Conservation (phyloP, 441 rosid genomes). For the Euphorbia schlechtendalii region DNA sequence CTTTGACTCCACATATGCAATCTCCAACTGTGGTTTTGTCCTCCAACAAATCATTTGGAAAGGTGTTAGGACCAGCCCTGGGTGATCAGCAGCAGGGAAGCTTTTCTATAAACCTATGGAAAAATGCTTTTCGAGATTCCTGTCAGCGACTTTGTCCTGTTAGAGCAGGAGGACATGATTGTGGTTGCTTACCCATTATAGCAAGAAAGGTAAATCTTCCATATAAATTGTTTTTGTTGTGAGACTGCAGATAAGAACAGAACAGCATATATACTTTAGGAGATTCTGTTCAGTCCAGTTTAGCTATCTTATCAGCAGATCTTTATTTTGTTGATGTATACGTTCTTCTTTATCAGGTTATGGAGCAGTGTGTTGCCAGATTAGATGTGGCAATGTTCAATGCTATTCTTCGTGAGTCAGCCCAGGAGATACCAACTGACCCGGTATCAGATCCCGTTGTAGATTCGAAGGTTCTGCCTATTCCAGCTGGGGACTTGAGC, state of each 20-base stretch:
- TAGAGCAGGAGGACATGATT: constrained; percentile 72
- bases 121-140: constrained; percentile 66
- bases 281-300: neutral
- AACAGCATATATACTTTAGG: constrained; percentile 4
- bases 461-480: constrained; percentile 71
- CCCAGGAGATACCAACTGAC: constrained; percentile 79
- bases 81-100: constrained; percentile 65
- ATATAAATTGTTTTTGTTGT: neutral
- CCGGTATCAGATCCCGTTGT: constrained; percentile 86
- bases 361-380: constrained; percentile 68
- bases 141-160: constrained; percentile 62
- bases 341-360: constrained; percentile 45
- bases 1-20: constrained; percentile 81
- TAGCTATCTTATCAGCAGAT: constrained; percentile 7
- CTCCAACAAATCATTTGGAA: constrained; percentile 34
- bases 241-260: neutral
- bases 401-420: constrained; percentile 84
- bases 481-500: constrained; percentile 78
- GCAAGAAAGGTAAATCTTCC: constrained; percentile 49
- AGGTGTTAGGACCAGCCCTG: constrained; percentile 57
- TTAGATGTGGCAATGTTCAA: constrained; percentile 88
- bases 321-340: constrained; percentile 13
- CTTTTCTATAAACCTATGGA: constrained; percentile 67
- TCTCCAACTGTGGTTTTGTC: constrained; percentile 35
- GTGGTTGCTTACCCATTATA: constrained; percentile 77